Percentiles rank a stretch among this genome's conserved stretches.
phyloP scores from a whole-genome alignment of 257 asterid species.

The Fraxinus anomala region DNA sequence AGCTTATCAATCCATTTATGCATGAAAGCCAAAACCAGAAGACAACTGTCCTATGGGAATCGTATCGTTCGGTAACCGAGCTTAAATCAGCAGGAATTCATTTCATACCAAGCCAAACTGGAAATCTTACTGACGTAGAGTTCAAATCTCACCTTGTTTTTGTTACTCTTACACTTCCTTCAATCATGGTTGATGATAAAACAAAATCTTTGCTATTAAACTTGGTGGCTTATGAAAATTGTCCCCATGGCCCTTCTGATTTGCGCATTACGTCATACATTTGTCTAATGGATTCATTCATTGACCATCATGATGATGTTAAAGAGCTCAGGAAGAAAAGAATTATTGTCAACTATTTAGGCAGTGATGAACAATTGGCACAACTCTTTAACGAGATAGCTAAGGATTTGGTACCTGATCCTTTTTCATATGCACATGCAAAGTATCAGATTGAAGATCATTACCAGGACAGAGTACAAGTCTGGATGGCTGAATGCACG shows the following conservation, averaged over 20 bases:
- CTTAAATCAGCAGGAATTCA: no score
- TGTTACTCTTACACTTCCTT: no score
- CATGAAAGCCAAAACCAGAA: no score
- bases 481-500: conserved; percentile 19
- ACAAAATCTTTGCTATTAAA: no score
- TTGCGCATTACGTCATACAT: conserved; percentile 18
- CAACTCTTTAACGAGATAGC: conserved; percentile 25
- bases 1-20: no score
- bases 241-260: no score
- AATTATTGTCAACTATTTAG: conserved; percentile 16
- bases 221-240: no score
- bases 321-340: conserved; percentile 15
- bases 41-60: neutral
- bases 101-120: no score
- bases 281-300: conserved; percentile 20
- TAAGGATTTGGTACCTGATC: conserved; percentile 19
- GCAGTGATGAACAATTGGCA: conserved; percentile 28
- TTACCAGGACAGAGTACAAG: neutral
- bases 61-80: no score
- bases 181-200: no score
- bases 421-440: neutral
- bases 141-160: no score
- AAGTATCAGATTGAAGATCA: conserved; percentile 14
- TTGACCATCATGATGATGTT: conserved; percentile 22
- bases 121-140: no score